A percentile compares a stretch with the other conserved stretches of the same genome.
These are phyloP conservation scores for Chlorella sp. DNA, from an alignment of 139 green algal genomes.

Conservation along the genomic window DNA sequence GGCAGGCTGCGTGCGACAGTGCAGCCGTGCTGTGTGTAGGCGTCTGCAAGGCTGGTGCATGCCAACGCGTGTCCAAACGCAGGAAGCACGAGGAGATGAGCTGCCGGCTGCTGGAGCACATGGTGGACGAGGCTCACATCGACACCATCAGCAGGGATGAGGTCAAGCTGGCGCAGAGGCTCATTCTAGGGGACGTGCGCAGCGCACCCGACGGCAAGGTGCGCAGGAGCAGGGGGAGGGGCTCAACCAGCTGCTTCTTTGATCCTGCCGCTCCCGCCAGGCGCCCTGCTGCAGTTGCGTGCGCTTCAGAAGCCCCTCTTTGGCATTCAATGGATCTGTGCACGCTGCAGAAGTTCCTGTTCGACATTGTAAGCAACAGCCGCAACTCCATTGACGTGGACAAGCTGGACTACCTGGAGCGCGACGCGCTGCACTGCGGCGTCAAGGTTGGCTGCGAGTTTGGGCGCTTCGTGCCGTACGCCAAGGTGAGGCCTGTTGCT, in stretches of 20 bases:
- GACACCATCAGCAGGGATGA: constrained; percentile 5
- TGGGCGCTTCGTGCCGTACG: constrained; percentile 48
- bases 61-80: too few relatives aligned
- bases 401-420: constrained; percentile 37
- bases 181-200: neutral
- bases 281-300: too few relatives aligned
- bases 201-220: constrained; percentile 1
- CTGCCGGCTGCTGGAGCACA: constrained; percentile 48
- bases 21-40: neutral
- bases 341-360: constrained; percentile 46
- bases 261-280: too few relatives aligned
- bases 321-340: too few relatives aligned
- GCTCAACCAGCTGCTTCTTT: too few relatives aligned
- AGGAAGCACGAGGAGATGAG: constrained; percentile 74
- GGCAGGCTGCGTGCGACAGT: neutral
- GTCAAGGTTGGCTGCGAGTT: constrained; percentile 55
- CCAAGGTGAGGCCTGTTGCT: constrained; percentile 32
- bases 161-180: constrained; percentile 5
- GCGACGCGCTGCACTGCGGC: constrained; percentile 52
- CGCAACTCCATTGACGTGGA: constrained; percentile 72
- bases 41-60: neutral
- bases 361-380: constrained; percentile 77
- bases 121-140: neutral
- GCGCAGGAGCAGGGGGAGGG: neutral
- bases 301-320: too few relatives aligned